Evolutionary conservation across 352 stramenopile genomes (phyloP).

Genomic region (Pythium rishiriense): DNA sequence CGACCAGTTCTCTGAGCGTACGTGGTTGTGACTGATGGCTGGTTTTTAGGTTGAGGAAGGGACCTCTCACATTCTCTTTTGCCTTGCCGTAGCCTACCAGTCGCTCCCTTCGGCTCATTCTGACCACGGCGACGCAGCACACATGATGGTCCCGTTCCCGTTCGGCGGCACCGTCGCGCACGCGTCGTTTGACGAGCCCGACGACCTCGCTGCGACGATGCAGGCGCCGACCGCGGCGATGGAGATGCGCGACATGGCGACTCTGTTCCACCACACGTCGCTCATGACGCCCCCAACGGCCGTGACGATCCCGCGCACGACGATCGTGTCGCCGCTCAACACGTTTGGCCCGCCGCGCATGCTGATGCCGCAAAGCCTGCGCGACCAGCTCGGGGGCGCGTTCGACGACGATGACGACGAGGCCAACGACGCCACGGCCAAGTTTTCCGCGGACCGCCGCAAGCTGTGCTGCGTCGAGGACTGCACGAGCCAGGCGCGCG

Average conservation of each 20-base stretch:
- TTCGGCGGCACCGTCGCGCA: slow-evolving; percentile 7
- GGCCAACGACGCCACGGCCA: slow-evolving; percentile 29
- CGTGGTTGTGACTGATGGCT: slow-evolving; percentile 5
- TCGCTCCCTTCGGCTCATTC: slow-evolving; percentile 5
- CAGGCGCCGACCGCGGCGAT: slow-evolving; percentile 6
- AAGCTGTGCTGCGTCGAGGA: slow-evolving; percentile 76
- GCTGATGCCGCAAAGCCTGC: slow-evolving; percentile 19
- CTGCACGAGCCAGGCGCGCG: slow-evolving; percentile 78
- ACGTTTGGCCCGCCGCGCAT: slow-evolving; percentile 16
- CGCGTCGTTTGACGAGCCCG: slow-evolving; percentile 21
- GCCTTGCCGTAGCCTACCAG: slow-evolving; percentile 16
- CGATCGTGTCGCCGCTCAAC: slow-evolving; percentile 30
- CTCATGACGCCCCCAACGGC: slow-evolving; percentile 32
- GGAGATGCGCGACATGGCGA: slow-evolving; percentile 28
- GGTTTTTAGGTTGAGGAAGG: background rate
- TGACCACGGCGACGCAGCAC: background rate
- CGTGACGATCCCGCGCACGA: slow-evolving; percentile 24
- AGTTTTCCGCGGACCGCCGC: slow-evolving; percentile 68
- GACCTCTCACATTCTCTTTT: background rate
- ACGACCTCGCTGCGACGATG: slow-evolving; percentile 20
- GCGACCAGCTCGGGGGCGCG: slow-evolving; percentile 12
- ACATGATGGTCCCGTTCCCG: slow-evolving; percentile 31
- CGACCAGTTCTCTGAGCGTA: slow-evolving; percentile 27
- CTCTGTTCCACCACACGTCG: slow-evolving; percentile 25
- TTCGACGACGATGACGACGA: slow-evolving; percentile 22